Evolutionary conservation across 1,284 basidiomycete genomes (phyloP).

Genomic region (Leccinum insolens): DNA sequence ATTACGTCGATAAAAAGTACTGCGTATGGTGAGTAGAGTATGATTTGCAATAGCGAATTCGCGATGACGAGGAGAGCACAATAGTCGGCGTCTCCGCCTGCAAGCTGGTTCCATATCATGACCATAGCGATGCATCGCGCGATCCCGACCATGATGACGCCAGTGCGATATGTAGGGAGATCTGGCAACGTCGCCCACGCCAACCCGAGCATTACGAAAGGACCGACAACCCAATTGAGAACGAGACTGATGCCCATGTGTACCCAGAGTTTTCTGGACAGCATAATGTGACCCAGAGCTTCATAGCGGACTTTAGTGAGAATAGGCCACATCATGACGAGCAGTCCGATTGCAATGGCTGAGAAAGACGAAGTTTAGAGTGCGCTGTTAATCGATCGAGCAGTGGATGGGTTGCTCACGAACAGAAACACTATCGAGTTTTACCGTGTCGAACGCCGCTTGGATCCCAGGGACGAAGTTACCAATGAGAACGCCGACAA

Average conservation of each 20-base stretch:
- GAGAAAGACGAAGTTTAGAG: not conserved
- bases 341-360: slow-evolving; percentile 79
- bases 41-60: slow-evolving; percentile 73
- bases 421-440: slow-evolving; percentile 59
- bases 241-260: slow-evolving; percentile 74
- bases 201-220: slow-evolving; percentile 80
- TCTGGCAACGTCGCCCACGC: slow-evolving; percentile 89
- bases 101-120: slow-evolving; percentile 85
- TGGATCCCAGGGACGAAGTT: slow-evolving; percentile 58
- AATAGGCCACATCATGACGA: slow-evolving; percentile 93
- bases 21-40: slow-evolving; percentile 77
- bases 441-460: slow-evolving; percentile 53
- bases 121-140: slow-evolving; percentile 80
- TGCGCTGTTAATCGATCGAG: slow-evolving; percentile 1
- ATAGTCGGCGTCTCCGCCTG: slow-evolving; percentile 73
- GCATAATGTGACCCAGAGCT: slow-evolving; percentile 61
- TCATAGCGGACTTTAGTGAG: slow-evolving; percentile 84
- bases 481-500: slow-evolving; percentile 79
- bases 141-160: slow-evolving; percentile 56
- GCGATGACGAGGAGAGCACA: slow-evolving; percentile 75
- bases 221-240: slow-evolving; percentile 84
- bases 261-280: slow-evolving; percentile 55
- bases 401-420: slow-evolving; percentile 45
- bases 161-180: slow-evolving; percentile 64
- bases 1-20: slow-evolving; percentile 80